Conservation (phyloP, 2,329 filamentous ascomycete species). For the Sarocladium kiliense region DNA sequence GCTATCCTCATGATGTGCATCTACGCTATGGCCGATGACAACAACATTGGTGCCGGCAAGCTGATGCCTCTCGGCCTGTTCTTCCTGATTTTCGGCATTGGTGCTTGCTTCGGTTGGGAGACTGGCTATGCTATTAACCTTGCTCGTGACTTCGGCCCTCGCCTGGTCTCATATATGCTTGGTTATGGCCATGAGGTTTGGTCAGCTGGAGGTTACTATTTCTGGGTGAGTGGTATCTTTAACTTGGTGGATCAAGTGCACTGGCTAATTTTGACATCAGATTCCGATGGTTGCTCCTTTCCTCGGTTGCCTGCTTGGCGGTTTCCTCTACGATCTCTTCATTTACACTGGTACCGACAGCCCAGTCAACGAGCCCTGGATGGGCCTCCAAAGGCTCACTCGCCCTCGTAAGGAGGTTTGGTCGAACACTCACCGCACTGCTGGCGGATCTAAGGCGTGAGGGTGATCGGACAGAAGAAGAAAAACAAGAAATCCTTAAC, state of each 20-base stretch:
- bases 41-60: conserved; percentile 51
- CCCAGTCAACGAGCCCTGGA: conserved; percentile 62
- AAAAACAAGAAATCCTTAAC: not conserved
- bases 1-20: conserved; percentile 67
- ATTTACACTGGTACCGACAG: conserved; percentile 62
- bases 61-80: conserved; percentile 57
- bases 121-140: conserved; percentile 73
- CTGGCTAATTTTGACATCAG: not conserved
- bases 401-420: conserved; percentile 28
- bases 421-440: conserved; percentile 27
- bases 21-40: conserved; percentile 59
- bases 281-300: conserved; percentile 71
- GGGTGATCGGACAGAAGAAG: not conserved
- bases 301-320: conserved; percentile 57
- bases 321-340: conserved; percentile 62
- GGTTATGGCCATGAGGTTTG: conserved; percentile 66
- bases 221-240: conserved; percentile 53
- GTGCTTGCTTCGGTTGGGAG: conserved; percentile 70
- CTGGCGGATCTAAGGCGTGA: conserved; percentile 18
- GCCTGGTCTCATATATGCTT: conserved; percentile 60
- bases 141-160: conserved; percentile 66
- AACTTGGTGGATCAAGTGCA: no score
- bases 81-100: conserved; percentile 70
- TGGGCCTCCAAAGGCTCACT: conserved; percentile 53
- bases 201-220: conserved; percentile 64